Evolutionary conservation across 306 rosid species (phyloP).

Genomic region (Vigna radiata): DNA sequence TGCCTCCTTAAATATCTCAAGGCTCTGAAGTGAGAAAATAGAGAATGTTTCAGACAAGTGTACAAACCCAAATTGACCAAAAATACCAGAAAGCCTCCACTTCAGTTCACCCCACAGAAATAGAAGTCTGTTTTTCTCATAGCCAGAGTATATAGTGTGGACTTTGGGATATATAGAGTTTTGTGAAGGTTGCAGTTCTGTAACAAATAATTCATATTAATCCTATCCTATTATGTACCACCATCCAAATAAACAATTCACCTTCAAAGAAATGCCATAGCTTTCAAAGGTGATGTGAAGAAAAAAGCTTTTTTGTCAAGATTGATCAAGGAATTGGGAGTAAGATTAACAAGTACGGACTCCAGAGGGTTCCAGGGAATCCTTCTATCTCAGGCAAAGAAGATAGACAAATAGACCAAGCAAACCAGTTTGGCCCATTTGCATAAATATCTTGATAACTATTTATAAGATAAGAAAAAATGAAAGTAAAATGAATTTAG

Average conservation of each 20-base stretch:
- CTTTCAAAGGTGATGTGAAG: not conserved
- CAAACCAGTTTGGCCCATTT: not conserved
- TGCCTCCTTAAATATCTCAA: slow-evolving; percentile 23
- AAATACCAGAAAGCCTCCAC: not conserved
- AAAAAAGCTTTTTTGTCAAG: not conserved
- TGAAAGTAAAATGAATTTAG: too few relatives aligned
- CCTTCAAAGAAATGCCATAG: not conserved
- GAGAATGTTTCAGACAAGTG: not conserved
- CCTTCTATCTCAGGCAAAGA: not conserved
- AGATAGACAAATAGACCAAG: slow-evolving; percentile 8
- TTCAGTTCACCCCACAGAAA: not conserved
- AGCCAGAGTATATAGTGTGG: not conserved
- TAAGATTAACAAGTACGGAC: not conserved
- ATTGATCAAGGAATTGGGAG: not conserved
- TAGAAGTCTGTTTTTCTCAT: not conserved
- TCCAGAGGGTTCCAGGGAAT: slow-evolving; percentile 1
- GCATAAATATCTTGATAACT: too few relatives aligned
- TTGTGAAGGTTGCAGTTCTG: too few relatives aligned
- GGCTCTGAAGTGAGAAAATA: not conserved
- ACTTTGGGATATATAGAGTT: too few relatives aligned
- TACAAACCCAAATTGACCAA: slow-evolving; percentile 7
- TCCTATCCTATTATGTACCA: too few relatives aligned
- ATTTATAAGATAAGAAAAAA: too few relatives aligned
- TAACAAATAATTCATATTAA: too few relatives aligned
- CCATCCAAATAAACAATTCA: slow-evolving; percentile 3